These are phyloP conservation scores for Kwoniella pini DNA, from an alignment of 768 basidiomycete genomes.

Conservation along the genomic window DNA sequence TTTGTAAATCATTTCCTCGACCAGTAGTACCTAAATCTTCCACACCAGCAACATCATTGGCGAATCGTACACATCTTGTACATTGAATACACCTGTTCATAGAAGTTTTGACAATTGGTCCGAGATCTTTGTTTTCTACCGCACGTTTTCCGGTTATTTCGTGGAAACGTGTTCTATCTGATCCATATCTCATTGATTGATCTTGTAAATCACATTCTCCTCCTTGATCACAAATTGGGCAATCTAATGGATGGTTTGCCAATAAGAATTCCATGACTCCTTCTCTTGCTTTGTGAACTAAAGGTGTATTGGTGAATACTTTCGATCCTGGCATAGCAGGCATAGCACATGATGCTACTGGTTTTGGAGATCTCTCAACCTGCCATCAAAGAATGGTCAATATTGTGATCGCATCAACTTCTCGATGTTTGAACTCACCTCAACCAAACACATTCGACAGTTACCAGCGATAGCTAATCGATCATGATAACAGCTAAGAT, in stretches of 20 bases:
- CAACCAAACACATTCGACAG: conserved; percentile 98
- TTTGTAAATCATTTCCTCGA: conserved; percentile 96
- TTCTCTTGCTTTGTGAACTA: conserved; percentile 68
- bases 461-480: conserved; percentile 96
- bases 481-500: conserved; percentile 48
- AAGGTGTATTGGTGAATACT: conserved; percentile 88
- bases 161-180: conserved; percentile 96
- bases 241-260: conserved; percentile 96
- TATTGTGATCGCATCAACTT: neutral
- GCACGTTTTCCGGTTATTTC: conserved; percentile 98
- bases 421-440: conserved; percentile 59
- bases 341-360: conserved; percentile 95
- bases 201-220: conserved; percentile 99
- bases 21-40: conserved; percentile 97
- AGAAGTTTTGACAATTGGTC: conserved; percentile 95
- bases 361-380: conserved; percentile 88
- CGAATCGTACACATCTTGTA: conserved; percentile 97
- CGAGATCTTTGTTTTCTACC: conserved; percentile 96
- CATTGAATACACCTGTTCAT: conserved; percentile 99
- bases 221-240: conserved; percentile 98
- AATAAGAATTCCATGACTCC: conserved; percentile 99
- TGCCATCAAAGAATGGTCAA: conserved; percentile 23
- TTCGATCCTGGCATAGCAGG: conserved; percentile 93
- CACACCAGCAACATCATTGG: conserved; percentile 98
- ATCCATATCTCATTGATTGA: conserved; percentile 98